Percentiles rank a stretch among this genome's conserved stretches.
Evolutionary conservation across 768 basidiomycete species (phyloP).

Genomic region (Tricholoma sp.): DNA sequence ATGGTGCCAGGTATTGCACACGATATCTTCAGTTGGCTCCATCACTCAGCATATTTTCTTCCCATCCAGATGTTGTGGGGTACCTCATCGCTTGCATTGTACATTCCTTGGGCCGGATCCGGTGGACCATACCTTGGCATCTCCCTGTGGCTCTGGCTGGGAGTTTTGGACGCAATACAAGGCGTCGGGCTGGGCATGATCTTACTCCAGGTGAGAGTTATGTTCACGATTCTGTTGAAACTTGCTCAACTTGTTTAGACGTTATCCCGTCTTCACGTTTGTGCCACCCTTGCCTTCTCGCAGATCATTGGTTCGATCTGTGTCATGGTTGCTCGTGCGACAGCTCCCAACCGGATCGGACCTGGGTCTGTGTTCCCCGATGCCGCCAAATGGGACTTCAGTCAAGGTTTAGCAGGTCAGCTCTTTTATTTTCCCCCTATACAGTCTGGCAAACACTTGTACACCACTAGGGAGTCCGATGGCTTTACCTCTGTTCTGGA

Average conservation of each 20-base stretch:
- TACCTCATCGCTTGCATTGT: conserved; percentile 87
- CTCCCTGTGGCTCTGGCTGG: conserved; percentile 92
- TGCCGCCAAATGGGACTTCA: conserved; percentile 86
- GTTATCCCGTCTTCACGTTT: conserved; percentile 88
- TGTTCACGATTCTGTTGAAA: conserved; percentile 17
- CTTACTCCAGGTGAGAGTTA: conserved; percentile 55
- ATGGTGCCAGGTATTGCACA: conserved; percentile 79
- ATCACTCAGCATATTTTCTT: background rate
- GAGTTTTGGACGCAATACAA: conserved; percentile 90
- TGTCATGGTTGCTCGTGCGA: conserved; percentile 90
- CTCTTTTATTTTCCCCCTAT: conserved; percentile 4
- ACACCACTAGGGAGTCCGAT: conserved; percentile 63
- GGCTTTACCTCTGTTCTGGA: conserved; percentile 84
- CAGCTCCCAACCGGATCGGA: conserved; percentile 85
- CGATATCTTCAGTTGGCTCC: background rate
- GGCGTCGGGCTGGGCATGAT: conserved; percentile 95
- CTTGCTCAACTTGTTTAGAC: conserved; percentile 40
- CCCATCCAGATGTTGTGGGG: conserved; percentile 80
- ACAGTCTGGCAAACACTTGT: background rate
- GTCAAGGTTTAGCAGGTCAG: conserved; percentile 55
- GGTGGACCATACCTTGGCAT: conserved; percentile 87
- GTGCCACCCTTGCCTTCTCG: conserved; percentile 86
- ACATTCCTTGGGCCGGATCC: conserved; percentile 88
- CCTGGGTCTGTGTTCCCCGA: conserved; percentile 91
- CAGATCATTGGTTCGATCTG: conserved; percentile 87